Conservation (phyloP, 2,329 filamentous ascomycete species). For the Exophiala calicioides region DNA sequence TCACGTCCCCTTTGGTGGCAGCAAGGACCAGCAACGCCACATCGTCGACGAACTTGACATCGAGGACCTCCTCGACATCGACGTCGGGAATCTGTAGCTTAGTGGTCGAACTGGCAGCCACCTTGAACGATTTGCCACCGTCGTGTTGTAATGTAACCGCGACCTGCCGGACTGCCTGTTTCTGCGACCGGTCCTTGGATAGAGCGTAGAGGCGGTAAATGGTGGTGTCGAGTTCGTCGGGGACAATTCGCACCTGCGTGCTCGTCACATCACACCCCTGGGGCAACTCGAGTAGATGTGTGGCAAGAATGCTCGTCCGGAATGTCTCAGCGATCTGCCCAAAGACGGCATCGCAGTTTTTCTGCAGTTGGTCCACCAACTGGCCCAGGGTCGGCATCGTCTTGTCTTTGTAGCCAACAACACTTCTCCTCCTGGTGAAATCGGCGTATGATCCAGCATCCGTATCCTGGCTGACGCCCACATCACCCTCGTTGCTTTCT, state of each 20-base stretch:
- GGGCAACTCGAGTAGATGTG: slow-evolving; percentile 20
- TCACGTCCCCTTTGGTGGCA: slow-evolving; percentile 32
- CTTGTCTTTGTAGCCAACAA: slow-evolving; percentile 47
- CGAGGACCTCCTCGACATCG: slow-evolving; percentile 51
- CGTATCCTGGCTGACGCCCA: slow-evolving; percentile 9
- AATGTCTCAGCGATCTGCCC: slow-evolving; percentile 69
- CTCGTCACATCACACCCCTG: slow-evolving; percentile 2
- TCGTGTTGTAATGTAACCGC: slow-evolving; percentile 10
- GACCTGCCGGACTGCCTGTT: slow-evolving; percentile 8
- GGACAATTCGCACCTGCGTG: slow-evolving; percentile 19
- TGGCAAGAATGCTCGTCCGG: slow-evolving; percentile 66
- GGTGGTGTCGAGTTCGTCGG: slow-evolving; percentile 15
- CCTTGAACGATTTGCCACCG: slow-evolving; percentile 12
- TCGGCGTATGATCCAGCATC: slow-evolving; percentile 46
- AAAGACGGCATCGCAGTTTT: slow-evolving; percentile 64
- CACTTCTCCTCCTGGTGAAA: slow-evolving; percentile 55
- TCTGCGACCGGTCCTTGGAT: slow-evolving; percentile 2
- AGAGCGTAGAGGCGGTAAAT: slow-evolving; percentile 15
- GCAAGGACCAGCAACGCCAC: slow-evolving; percentile 62
- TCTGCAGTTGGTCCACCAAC: slow-evolving; percentile 59
- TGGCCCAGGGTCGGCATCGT: slow-evolving; percentile 64
- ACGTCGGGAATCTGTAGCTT: slow-evolving; percentile 31
- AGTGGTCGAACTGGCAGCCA: neutral
- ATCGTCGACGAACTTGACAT: slow-evolving; percentile 69
- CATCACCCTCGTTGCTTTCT: slow-evolving; percentile 27